Evolutionary conservation across 345 rosid genomes (phyloP), one percentile per base, ranked within the genome.

Genomic region (Orychophragmus violaceus): DNA sequence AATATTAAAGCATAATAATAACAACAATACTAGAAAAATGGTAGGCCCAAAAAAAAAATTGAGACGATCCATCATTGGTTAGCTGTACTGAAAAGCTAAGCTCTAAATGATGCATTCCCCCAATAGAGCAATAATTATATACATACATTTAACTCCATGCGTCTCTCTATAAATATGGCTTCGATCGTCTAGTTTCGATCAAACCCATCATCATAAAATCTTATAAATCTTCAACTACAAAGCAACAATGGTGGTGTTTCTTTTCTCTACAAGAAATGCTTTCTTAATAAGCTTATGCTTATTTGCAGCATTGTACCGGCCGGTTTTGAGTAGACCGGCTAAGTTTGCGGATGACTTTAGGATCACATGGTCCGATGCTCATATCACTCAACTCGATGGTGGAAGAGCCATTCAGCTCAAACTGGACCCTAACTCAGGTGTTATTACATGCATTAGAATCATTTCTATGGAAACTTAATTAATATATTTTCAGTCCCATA

Each of bases 401-500:
- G 98, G 98, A 28, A 74, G 68, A 66, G 85, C 95, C 77, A 87
- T 89, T 62, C 98, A 89, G 56, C 92, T 92, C 62, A 23, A 78
- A 62, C 80, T 92, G 4, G 98, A 92, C 84, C 92, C 81, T 69
- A 81, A 62, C 55, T 87, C 98, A 78, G 98, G n/a, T n/a, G 98
- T 89, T 46, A 18, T 24, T 22, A 18, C 59, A 29, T 51, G 18
- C 21, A 21, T 42, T n/a, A n/a, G n/a, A 8, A 12, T 63, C 30
- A 3, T 55, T 42, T 45, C 9, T 8, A 25, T 52, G 7, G 8
- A 44, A 24, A 23, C 37, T 18, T 51, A 66, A 10, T 12, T 24
- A 3, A 17, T 46, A 27, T 21, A 25, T n/a, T n/a, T 41, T 18
- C 12, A 18, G 0, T 17, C 9, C 12, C 32, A 56, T 56, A 8